phyloP scores from a whole-genome alignment of 2,329 filamentous ascomycete genomes.

The Shiraia sp. region DNA sequence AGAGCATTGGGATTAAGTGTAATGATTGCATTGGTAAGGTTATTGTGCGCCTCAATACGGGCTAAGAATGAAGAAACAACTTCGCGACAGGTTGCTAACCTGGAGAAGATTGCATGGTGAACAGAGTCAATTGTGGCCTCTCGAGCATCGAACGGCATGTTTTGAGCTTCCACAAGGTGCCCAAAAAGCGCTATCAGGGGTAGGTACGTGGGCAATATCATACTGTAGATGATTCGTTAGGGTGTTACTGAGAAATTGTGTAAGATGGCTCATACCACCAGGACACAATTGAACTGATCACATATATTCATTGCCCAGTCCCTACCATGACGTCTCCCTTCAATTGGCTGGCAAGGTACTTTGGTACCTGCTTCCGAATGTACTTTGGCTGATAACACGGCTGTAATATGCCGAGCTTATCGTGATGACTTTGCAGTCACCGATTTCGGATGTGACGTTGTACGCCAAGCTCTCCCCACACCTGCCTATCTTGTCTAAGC shows the following conservation, averaged over 20 bases:
- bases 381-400: no score
- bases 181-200: conserved; percentile 10
- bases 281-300: no score
- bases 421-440: conserved; percentile 4
- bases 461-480: conserved; percentile 11
- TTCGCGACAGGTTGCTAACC: conserved; percentile 58
- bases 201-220: no score
- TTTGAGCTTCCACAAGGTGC: conserved; percentile 11
- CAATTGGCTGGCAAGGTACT: no score
- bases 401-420: no score
- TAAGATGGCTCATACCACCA: no score
- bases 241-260: no score
- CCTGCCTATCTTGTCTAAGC: conserved; percentile 19
- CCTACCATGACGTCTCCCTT: no score
- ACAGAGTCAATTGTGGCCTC: conserved; percentile 63
- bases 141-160: conserved; percentile 54
- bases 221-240: background rate
- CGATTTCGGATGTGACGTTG: conserved; percentile 31
- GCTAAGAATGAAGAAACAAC: conserved; percentile 60
- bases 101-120: conserved; percentile 59
- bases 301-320: no score
- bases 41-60: conserved; percentile 62
- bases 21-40: conserved; percentile 61
- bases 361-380: no score
- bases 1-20: conserved; percentile 56